A percentile compares a stretch with the other conserved stretches of the same genome.
These are phyloP conservation scores for Astraeus odoratus DNA, from an alignment of 768 basidiomycete species.

Conservation along the genomic window DNA sequence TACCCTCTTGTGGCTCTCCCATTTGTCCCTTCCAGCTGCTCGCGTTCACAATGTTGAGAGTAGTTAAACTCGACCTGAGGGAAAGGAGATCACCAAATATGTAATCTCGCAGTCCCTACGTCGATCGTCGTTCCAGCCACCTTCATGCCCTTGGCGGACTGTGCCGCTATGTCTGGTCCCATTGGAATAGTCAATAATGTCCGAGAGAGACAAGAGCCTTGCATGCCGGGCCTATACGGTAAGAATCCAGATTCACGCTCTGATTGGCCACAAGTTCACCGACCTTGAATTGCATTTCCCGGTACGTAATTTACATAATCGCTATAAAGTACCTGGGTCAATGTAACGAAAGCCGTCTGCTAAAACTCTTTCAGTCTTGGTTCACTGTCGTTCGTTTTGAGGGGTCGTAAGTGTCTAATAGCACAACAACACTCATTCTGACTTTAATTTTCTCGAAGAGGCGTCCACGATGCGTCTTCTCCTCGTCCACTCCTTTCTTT, in stretches of 20 bases:
- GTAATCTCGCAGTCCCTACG: constrained; percentile 36
- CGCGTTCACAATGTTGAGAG: background rate
- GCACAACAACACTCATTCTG: background rate
- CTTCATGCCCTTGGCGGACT: constrained; percentile 47
- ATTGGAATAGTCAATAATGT: background rate
- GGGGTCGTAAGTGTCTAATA: constrained; percentile 10
- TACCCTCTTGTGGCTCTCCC: constrained; percentile 42
- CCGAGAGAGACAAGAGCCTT: background rate
- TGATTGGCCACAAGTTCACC: background rate
- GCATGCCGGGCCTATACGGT: background rate
- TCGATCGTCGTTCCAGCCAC: constrained; percentile 42
- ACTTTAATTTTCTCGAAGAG: background rate
- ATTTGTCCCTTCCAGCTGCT: constrained; percentile 43
- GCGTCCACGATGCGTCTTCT: constrained; percentile 13
- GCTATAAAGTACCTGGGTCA: no score
- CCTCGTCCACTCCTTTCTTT: constrained; percentile 20
- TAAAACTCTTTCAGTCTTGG: background rate
- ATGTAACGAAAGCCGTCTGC: no score
- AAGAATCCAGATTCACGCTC: constrained; percentile 5
- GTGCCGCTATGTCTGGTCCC: constrained; percentile 28
- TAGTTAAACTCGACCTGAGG: background rate
- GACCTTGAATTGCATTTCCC: background rate
- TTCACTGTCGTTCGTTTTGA: constrained; percentile 5
- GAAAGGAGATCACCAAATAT: constrained; percentile 38
- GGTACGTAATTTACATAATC: no score